Evolutionary conservation across 495 filamentous ascomycete species (phyloP), one percentile per base, ranked within the genome.

Genomic region (Podospora pseudopauciseta): DNA sequence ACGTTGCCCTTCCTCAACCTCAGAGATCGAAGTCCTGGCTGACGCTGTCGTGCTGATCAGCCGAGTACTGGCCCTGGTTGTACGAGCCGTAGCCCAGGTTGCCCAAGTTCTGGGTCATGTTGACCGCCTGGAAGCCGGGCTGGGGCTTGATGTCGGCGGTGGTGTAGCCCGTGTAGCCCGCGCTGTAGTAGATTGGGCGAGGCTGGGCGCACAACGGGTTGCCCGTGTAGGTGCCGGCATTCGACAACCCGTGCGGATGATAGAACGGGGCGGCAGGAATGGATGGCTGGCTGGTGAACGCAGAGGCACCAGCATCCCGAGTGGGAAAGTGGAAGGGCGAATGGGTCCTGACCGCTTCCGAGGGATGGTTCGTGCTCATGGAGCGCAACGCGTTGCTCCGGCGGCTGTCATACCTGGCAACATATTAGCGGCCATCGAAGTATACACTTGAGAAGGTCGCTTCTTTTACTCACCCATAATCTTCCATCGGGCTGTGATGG

Each of bases 321-420:
- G n/a, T 58, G n/a, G 55, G 55, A 58, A 58, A 58, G 3, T 58
- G 2, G n/a, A 5, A 32, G 30, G 30, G 30, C 30, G 55, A 26
- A 58, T 58, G 55, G 23, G n/a, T 58, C 55, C 18, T 58, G 55
- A 58, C n/a, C n/a, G 55, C 6, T 20, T 26, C 11, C 55, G 23
- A 20, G 16, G 55, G 23, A 13, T 58, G 55, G 55, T 58, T 58
- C 55, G 55, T 26, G 23, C 55, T 58, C 55, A 58, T 26, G 1
- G 55, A 9, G 6, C 55, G 55, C 55, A 58, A 26, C 3, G 23
- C 18, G 6, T 19, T 58, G 55, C 55, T 58, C 6, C 55, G 55
- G 55, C 55, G 55, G 55, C n/a, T 19, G n/a, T 58, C 55, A 26
- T 20, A 58, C 55, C 55, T 58, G 55, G 23, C 55, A 58, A 20